These are phyloP conservation scores for Aspergillus egyptiacus DNA, from an alignment of 495 filamentous ascomycete genomes.

Conservation along the genomic window DNA sequence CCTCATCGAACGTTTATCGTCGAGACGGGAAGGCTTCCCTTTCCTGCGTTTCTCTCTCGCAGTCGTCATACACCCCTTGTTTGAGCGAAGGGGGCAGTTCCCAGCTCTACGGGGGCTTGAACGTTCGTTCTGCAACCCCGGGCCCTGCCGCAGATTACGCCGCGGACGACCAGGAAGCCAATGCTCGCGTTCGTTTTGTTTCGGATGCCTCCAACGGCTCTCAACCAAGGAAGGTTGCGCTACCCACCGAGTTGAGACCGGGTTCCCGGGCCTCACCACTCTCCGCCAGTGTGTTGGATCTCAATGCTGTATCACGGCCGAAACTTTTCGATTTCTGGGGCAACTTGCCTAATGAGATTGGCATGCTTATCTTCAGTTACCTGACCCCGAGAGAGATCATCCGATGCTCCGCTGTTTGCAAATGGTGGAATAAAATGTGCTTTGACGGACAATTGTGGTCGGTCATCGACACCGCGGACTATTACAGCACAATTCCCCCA, in stretches of 20 bases:
- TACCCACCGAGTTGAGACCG: constrained; percentile 61
- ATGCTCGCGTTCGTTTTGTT: constrained; percentile 47
- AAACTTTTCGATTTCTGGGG: constrained; percentile 68
- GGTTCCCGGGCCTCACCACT: constrained; percentile 36
- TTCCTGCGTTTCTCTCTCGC: constrained; percentile 79
- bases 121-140: constrained; percentile 54
- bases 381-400: constrained; percentile 78
- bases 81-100: constrained; percentile 51
- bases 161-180: constrained; percentile 31
- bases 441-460: constrained; percentile 95
- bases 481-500: constrained; percentile 80
- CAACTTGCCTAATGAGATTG: constrained; percentile 76
- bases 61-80: constrained; percentile 51
- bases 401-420: constrained; percentile 72
- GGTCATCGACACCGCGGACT: constrained; percentile 74
- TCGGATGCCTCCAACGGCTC: constrained; percentile 27
- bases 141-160: constrained; percentile 45
- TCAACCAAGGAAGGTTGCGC: constrained; percentile 42
- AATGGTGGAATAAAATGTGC: constrained; percentile 75
- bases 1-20: constrained; percentile 51
- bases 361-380: constrained; percentile 68
- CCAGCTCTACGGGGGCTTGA: constrained; percentile 53
- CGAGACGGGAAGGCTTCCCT: constrained; percentile 67
- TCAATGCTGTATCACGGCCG: constrained; percentile 25
- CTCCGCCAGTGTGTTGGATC: constrained; percentile 30